Percentiles rank a stretch among this genome's conserved stretches.
These are phyloP conservation scores for Metschnikowia koreensis DNA, from an alignment of 805 yeast species.

Conservation along the genomic window DNA sequence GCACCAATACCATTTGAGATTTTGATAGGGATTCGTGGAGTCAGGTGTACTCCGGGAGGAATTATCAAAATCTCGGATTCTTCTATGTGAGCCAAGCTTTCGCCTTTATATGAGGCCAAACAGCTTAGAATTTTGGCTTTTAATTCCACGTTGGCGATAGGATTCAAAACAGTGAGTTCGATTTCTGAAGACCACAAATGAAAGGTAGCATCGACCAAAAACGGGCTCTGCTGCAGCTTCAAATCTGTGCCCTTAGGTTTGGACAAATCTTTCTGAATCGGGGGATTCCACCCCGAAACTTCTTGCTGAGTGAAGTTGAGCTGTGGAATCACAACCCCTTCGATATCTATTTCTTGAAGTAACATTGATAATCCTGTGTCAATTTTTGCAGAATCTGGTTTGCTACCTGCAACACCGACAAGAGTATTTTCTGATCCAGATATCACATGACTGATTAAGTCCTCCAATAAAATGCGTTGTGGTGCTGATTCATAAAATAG, in stretches of 20 bases:
- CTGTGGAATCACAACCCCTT: constrained; percentile 22
- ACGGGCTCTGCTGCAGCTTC: constrained; percentile 26
- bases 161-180: constrained; percentile 54
- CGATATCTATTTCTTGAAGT: constrained; percentile 7
- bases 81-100: constrained; percentile 45
- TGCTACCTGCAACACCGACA: constrained; percentile 6
- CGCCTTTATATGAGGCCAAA: constrained; percentile 47
- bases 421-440: constrained; percentile 16
- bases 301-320: constrained; percentile 2
- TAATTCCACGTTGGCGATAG: constrained; percentile 47
- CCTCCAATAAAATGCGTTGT: constrained; percentile 14
- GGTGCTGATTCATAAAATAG: constrained; percentile 12
- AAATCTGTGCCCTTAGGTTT: neutral
- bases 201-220: constrained; percentile 49
- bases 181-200: constrained; percentile 55
- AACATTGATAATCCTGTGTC: constrained; percentile 4
- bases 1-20: constrained; percentile 47
- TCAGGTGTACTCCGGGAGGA: constrained; percentile 52
- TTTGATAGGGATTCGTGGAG: constrained; percentile 50
- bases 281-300: neutral
- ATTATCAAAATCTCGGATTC: constrained; percentile 40
- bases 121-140: constrained; percentile 44
- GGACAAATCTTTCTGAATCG: neutral
- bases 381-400: neutral
- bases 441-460: constrained; percentile 22